Base-by-base conservation (phyloP, 2,329 filamentous ascomycete genomes). In the Calonectria fujianensis region DNA sequence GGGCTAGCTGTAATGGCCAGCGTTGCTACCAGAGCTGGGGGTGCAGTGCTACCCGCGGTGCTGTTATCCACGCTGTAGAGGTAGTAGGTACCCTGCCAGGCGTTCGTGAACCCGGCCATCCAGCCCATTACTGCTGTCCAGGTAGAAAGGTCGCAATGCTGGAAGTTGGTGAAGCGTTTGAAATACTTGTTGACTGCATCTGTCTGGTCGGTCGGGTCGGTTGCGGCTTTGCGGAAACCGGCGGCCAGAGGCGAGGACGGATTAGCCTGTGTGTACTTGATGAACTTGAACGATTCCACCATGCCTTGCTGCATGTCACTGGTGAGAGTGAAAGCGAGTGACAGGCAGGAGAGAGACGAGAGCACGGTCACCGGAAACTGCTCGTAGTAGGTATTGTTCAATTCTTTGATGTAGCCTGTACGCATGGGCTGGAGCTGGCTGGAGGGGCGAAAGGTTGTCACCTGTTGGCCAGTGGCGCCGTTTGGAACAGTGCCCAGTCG, bases 51-150 rank as follows among this genome's bases (percentile, higher is more conserved):
- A 16, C 29, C 29, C 4, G 51, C 2, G 29, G 29, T 35, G 51
- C 51, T 54, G 9, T 29, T n/a, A 54, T 31, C 52, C 31, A n/a
- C 5, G 52, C 52, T 57, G 52, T 57, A 57, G 52, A 57, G 52
- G 52, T 57, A 57, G 52, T 57, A 57, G 31, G 52, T 57, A 20
- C 52, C 52, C 51, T 54, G 51, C 51, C 51, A 54, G 29, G 27
- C 29, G 27, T 10, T 54, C 51, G 51, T 54, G 51, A 54, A 54
- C 27, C 32, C 29, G 29, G 29, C 9, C 35, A n/a, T 18, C 52
- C 52, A 57, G 31, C 18, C 9, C 8, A 57, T 13, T 57, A 57
- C 52, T 31, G 52, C 31, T 35, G 16, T 35, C 52, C 52, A 57
- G 31, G 52, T 57, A 35, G 18, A 5, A 14, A 35, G 5, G n/a